Conservation (phyloP, 208 protist genomes). For the Trypanosoma theileri region DNA sequence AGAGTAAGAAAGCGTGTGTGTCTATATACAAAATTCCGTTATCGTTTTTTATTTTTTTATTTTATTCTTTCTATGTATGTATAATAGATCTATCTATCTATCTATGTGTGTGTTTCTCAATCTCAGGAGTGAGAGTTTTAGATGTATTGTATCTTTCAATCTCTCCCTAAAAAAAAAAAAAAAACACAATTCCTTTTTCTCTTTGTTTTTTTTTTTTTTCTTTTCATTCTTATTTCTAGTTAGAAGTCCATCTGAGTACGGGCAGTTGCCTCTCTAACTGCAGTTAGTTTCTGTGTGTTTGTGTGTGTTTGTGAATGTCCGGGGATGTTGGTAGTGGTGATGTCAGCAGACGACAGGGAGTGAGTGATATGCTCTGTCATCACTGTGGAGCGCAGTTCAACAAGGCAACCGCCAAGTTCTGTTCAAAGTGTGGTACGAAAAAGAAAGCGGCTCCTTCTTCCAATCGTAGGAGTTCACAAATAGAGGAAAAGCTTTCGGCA, state of each 20-base stretch:
- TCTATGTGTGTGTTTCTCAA: slow-evolving; percentile 1
- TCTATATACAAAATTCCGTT: background rate
- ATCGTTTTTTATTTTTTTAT: background rate
- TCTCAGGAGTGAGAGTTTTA: background rate
- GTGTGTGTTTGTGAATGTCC: background rate
- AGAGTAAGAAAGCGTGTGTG: no score
- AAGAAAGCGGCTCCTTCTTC: slow-evolving; percentile 16
- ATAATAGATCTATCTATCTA: background rate
- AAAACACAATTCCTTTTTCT: slow-evolving; percentile 10
- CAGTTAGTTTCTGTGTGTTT: background rate
- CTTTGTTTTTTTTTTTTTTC: slow-evolving; percentile 17
- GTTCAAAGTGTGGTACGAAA: slow-evolving; percentile 77
- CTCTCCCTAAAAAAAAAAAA: background rate
- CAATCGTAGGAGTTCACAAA: background rate
- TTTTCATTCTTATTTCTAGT: background rate
- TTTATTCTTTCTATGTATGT: background rate
- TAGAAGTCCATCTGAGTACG: background rate
- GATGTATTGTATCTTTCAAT: background rate
- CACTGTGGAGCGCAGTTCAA: slow-evolving; percentile 71
- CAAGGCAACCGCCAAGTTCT: slow-evolving; percentile 78
- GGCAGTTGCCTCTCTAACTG: no score
- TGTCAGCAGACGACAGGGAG: background rate
- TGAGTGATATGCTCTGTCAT: slow-evolving; percentile 29
- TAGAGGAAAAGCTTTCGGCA: background rate
- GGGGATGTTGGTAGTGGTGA: background rate